Conservation (phyloP, 2,329 filamentous ascomycete genomes). For the Ceratocystis smalleyi region DNA sequence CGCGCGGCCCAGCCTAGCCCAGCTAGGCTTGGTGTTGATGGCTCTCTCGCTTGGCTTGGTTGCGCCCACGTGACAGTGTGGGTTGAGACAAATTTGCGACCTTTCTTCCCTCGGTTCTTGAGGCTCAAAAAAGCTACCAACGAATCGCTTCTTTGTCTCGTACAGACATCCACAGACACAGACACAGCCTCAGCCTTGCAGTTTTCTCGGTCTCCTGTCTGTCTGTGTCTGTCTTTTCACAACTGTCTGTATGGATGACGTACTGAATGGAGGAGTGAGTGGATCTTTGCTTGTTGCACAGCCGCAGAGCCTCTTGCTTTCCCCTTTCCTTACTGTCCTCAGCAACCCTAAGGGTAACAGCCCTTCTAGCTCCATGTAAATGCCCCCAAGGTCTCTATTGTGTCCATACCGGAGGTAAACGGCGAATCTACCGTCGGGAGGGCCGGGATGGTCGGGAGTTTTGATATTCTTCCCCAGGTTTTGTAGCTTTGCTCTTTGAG, state of each 20-base stretch:
- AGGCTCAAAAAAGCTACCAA: neutral
- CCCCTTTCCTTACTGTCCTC: neutral
- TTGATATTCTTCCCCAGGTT: neutral
- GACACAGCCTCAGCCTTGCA: neutral
- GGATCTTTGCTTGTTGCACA: neutral
- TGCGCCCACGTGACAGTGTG: neutral
- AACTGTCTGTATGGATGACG: neutral
- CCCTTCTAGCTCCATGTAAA: neutral
- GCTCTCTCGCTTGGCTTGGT: neutral
- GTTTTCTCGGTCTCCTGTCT: neutral
- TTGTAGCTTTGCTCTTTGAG: neutral
- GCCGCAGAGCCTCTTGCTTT: conserved; percentile 4
- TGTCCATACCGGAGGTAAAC: no score
- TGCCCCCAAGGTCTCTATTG: no score
- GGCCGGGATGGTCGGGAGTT: neutral
- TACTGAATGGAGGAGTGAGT: neutral
- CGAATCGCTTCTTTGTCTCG: neutral
- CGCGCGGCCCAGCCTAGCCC: no score
- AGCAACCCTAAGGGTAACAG: neutral
- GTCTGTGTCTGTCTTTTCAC: neutral
- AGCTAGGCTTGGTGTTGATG: no score
- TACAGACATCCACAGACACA: no score
- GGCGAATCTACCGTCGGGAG: no score
- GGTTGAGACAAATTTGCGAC: neutral
- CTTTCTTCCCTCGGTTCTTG: neutral